Percentiles rank a stretch among this genome's conserved stretches.
Conservation (phyloP, 1,139 yeast genomes). For the Candida frijolesensis region DNA sequence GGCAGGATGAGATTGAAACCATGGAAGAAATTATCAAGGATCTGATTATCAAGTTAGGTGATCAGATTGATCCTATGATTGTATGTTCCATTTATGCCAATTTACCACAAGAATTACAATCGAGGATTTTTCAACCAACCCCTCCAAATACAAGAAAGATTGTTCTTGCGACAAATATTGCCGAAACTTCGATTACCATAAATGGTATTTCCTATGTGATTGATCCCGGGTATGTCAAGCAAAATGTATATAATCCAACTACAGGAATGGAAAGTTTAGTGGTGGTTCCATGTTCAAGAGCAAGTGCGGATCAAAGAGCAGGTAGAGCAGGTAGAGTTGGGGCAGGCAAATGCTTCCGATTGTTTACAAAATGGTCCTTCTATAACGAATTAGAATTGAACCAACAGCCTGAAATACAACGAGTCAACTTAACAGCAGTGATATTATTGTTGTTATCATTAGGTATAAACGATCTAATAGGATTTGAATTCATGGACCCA, state of each 20-base stretch:
- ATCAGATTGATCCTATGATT: conserved; percentile 82
- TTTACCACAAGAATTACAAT: conserved; percentile 93
- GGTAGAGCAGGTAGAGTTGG: conserved; percentile 99
- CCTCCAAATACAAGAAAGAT: conserved; percentile 94
- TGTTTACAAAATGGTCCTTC: conserved; percentile 91
- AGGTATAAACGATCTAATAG: conserved; percentile 94
- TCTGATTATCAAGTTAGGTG: conserved; percentile 38
- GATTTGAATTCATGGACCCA: conserved; percentile 98
- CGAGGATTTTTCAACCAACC: conserved; percentile 73
- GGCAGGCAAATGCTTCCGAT: conserved; percentile 96
- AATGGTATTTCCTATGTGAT: conserved; percentile 97
- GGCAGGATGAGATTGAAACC: conserved; percentile 98
- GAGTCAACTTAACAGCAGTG: conserved; percentile 89
- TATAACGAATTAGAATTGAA: conserved; percentile 92
- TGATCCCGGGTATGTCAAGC: conserved; percentile 96
- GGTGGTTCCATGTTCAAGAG: conserved; percentile 95
- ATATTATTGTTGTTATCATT: conserved; percentile 90
- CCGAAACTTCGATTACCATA: conserved; percentile 96
- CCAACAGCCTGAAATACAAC: conserved; percentile 90
- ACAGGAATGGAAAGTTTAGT: conserved; percentile 91
- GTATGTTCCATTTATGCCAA: conserved; percentile 96
- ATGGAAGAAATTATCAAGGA: conserved; percentile 90
- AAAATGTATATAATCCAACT: conserved; percentile 95
- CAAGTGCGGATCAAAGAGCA: conserved; percentile 97
- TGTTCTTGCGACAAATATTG: conserved; percentile 90